These are phyloP conservation scores for Lumnitzera racemosa DNA, from an alignment of 345 rosid species.

Conservation along the genomic window DNA sequence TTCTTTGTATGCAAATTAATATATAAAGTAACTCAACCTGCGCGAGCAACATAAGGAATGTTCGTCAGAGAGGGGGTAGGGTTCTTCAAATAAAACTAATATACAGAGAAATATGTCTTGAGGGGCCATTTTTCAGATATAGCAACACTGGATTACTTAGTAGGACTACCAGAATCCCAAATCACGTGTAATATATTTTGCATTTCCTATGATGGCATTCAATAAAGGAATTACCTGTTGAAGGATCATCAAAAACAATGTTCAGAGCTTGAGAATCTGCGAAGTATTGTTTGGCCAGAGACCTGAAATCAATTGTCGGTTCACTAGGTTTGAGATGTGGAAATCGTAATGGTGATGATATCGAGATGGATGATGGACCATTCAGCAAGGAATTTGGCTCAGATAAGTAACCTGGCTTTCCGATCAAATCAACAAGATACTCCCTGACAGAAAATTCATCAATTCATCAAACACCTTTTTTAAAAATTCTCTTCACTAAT, in stretches of 20 bases:
- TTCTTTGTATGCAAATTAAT: too few species aligned
- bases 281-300: constrained; percentile 89
- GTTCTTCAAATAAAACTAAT: too few species aligned
- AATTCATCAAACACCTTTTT: constrained; percentile 16
- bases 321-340: constrained; percentile 64
- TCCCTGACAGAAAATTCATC: constrained; percentile 62
- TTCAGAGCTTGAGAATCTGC: constrained; percentile 63
- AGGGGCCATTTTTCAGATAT: too few species aligned
- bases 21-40: too few species aligned
- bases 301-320: constrained; percentile 68
- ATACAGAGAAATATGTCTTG: too few species aligned
- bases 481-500: neutral
- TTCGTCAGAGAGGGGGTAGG: too few species aligned
- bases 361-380: constrained; percentile 90
- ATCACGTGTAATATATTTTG: neutral
- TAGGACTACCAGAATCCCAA: neutral
- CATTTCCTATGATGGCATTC: neutral
- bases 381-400: constrained; percentile 95
- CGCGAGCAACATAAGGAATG: too few species aligned
- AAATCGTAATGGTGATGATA: constrained; percentile 94
- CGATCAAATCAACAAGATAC: constrained; percentile 84
- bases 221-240: constrained; percentile 51
- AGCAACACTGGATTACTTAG: too few species aligned
- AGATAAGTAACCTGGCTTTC: constrained; percentile 81
- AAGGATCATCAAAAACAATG: constrained; percentile 69